Evolutionary conservation across 2,329 filamentous ascomycete genomes (phyloP).

Genomic region (Talaromyces atroroseus): DNA sequence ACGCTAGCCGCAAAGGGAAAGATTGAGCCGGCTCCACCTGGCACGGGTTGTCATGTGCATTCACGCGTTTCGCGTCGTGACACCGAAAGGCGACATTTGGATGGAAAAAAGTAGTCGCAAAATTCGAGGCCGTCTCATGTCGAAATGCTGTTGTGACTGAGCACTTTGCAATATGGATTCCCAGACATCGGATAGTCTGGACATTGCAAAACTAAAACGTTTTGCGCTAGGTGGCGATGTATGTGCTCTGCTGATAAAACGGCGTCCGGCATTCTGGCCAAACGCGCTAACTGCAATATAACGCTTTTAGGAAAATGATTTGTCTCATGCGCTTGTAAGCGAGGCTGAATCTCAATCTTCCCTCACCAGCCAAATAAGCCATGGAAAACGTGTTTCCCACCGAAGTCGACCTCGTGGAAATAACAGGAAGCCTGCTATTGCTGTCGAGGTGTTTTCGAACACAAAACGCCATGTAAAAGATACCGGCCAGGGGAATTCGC

Average conservation of each 20-base stretch:
- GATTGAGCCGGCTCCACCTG: neutral
- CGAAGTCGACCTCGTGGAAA: neutral
- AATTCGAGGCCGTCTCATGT: neutral
- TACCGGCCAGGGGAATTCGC: slow-evolving; percentile 4
- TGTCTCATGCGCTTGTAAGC: slow-evolving; percentile 21
- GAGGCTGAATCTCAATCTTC: slow-evolving; percentile 12
- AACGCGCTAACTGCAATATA: slow-evolving; percentile 20
- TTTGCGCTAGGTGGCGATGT: slow-evolving; percentile 35
- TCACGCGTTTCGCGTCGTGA: slow-evolving; percentile 14
- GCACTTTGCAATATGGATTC: slow-evolving; percentile 29
- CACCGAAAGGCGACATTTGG: neutral
- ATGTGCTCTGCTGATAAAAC: slow-evolving; percentile 20
- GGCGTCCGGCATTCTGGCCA: slow-evolving; percentile 24
- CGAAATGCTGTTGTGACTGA: neutral
- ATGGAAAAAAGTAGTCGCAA: neutral
- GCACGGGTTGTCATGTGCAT: slow-evolving; percentile 10
- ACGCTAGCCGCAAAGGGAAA: slow-evolving; percentile 1
- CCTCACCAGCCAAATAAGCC: neutral
- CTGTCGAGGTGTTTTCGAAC: slow-evolving; percentile 3
- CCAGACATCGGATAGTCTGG: slow-evolving; percentile 34
- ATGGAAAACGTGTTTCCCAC: neutral
- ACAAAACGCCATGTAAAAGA: slow-evolving; percentile 3
- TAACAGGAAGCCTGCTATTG: neutral
- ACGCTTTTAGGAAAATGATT: slow-evolving; percentile 25
- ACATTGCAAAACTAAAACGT: slow-evolving; percentile 36